These are phyloP conservation scores for Penicillium sp. DNA, from an alignment of 2,329 filamentous ascomycete genomes.

Conservation along the genomic window DNA sequence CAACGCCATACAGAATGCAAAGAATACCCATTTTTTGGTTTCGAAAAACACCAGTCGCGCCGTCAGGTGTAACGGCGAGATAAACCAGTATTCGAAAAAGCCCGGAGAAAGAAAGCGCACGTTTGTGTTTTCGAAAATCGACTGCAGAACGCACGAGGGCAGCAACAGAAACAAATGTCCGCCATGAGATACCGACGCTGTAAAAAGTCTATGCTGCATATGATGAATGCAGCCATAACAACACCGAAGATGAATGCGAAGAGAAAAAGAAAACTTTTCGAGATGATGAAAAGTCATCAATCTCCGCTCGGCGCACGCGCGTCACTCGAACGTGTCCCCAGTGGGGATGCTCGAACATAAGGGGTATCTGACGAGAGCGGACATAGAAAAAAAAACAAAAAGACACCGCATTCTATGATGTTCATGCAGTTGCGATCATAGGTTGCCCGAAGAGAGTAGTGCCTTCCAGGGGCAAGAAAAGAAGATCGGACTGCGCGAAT, in stretches of 20 bases:
- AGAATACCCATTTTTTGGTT: constrained; percentile 27
- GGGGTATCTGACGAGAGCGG: constrained; percentile 51
- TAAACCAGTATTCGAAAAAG: constrained; percentile 7
- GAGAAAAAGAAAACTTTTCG: constrained; percentile 42
- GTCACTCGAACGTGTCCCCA: constrained; percentile 40
- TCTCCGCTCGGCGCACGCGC: constrained; percentile 40
- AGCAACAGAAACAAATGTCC: constrained; percentile 31
- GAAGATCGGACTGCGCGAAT: constrained; percentile 42
- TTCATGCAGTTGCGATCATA: constrained; percentile 45
- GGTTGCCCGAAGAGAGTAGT: constrained; percentile 28
- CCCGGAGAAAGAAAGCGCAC: constrained; percentile 31
- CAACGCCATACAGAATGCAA: constrained; percentile 48
- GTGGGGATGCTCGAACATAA: constrained; percentile 44
- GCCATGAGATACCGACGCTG: constrained; percentile 44
- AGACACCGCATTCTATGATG: constrained; percentile 56
- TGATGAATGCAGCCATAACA: constrained; percentile 42
- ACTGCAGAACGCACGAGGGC: constrained; percentile 28
- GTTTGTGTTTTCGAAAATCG: constrained; percentile 19
- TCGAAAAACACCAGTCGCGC: constrained; percentile 14
- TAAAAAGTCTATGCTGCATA: constrained; percentile 43
- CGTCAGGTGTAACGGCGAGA: background rate
- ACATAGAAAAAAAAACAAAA: constrained; percentile 45
- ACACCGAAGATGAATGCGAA: constrained; percentile 41
- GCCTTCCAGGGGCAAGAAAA: constrained; percentile 30
- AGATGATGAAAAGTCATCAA: constrained; percentile 36